Percentiles rank a stretch among this genome's conserved stretches.
Conservation (phyloP, 2,329 filamentous ascomycete genomes). For the Microcyclospora pomicola region DNA sequence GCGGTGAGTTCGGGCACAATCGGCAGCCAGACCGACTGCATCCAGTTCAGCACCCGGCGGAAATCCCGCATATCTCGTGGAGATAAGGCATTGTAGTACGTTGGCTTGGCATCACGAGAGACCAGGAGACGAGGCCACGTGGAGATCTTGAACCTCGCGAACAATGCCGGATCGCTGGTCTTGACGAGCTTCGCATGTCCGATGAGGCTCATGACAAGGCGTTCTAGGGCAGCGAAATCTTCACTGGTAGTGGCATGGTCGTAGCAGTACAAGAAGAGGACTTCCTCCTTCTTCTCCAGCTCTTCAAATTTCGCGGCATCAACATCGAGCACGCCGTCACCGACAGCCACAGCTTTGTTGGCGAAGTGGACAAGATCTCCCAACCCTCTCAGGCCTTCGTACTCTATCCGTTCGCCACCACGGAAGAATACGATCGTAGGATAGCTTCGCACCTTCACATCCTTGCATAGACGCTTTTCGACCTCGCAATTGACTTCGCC, state of each 20-base stretch:
- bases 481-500: constrained; percentile 92
- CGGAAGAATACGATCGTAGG: constrained; percentile 90
- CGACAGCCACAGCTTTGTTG: constrained; percentile 69
- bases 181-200: constrained; percentile 88
- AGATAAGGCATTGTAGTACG: constrained; percentile 76
- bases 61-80: constrained; percentile 88
- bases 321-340: constrained; percentile 66
- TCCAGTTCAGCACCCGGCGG: constrained; percentile 70
- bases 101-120: constrained; percentile 74
- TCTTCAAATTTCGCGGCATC: constrained; percentile 62
- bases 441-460: constrained; percentile 64
- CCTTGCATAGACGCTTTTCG: constrained; percentile 81
- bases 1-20: constrained; percentile 89
- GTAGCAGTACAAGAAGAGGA: constrained; percentile 96
- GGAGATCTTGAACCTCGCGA: constrained; percentile 79
- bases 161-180: constrained; percentile 64
- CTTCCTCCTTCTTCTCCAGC: constrained; percentile 83
- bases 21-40: constrained; percentile 90
- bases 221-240: constrained; percentile 79
- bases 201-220: constrained; percentile 73
- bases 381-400: constrained; percentile 77
- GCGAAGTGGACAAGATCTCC: constrained; percentile 82
- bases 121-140: constrained; percentile 93
- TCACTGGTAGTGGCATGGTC: constrained; percentile 87
- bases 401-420: constrained; percentile 82